Evolutionary conservation across 345 rosid species (phyloP).

Genomic region (Capsella bursapastoris): DNA sequence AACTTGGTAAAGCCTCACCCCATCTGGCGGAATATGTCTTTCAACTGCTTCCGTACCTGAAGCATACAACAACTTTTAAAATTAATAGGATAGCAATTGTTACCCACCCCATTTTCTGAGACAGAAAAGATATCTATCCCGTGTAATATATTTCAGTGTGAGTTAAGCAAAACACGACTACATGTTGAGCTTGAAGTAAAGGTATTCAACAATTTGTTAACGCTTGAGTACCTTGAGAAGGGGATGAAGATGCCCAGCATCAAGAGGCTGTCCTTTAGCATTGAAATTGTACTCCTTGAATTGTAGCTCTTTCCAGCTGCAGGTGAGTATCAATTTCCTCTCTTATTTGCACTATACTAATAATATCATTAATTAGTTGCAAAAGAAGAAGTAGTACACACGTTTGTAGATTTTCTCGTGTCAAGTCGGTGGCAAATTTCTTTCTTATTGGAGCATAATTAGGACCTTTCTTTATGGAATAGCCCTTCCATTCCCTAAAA

Average conservation of each 20-base stretch:
- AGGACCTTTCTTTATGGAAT: slow-evolving; percentile 59
- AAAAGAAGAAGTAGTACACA: slow-evolving; percentile 32
- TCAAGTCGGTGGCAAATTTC: slow-evolving; percentile 68
- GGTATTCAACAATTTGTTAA: slow-evolving; percentile 6
- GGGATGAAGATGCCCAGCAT: slow-evolving; percentile 94
- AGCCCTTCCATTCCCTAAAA: slow-evolving; percentile 78
- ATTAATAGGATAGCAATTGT: not conserved
- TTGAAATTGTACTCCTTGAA: slow-evolving; percentile 92
- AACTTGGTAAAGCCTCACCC: slow-evolving; percentile 53
- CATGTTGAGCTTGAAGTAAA: slow-evolving; percentile 3
- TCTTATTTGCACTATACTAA: slow-evolving; percentile 13
- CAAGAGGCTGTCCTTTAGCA: slow-evolving; percentile 87
- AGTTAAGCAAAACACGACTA: slow-evolving; percentile 11
- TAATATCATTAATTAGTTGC: not conserved
- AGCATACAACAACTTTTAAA: slow-evolving; percentile 13
- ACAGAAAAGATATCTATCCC: not conserved
- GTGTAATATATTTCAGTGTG: not conserved
- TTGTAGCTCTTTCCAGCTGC: slow-evolving; percentile 83
- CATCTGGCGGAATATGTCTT: slow-evolving; percentile 82
- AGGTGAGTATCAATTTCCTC: slow-evolving; percentile 22
- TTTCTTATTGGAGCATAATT: slow-evolving; percentile 76
- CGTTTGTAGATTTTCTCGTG: slow-evolving; percentile 90
- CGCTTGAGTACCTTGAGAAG: slow-evolving; percentile 68
- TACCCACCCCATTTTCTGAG: not conserved
- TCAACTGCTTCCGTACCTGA: slow-evolving; percentile 80